These are phyloP conservation scores for Steccherinum ochraceum DNA, from an alignment of 768 basidiomycete genomes.

Conservation along the genomic window DNA sequence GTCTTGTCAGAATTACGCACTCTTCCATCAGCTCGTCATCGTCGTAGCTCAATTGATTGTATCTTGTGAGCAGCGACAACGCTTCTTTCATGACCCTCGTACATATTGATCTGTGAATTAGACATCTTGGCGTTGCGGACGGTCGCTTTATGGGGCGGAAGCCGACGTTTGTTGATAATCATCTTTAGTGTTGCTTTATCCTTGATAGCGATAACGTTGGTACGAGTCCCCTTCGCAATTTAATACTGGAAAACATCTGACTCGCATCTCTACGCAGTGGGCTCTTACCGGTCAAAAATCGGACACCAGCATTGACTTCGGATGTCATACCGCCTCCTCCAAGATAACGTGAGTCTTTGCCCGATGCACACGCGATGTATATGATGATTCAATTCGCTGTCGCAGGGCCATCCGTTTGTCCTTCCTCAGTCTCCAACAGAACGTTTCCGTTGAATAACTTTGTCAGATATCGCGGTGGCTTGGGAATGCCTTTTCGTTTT, in stretches of 20 bases:
- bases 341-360: background rate
- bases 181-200: background rate
- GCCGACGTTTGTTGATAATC: conserved; percentile 27
- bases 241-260: background rate
- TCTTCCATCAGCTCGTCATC: conserved; percentile 36
- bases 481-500: conserved; percentile 49
- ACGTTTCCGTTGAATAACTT: background rate
- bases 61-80: conserved; percentile 30
- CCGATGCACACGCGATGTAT: background rate
- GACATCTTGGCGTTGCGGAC: conserved; percentile 39
- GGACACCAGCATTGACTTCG: background rate
- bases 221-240: background rate
- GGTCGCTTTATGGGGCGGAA: conserved; percentile 42
- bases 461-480: conserved; percentile 24
- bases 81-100: background rate
- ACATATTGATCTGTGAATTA: conserved; percentile 23
- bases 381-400: background rate
- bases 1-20: conserved; percentile 32
- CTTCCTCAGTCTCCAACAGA: too few relatives aligned
- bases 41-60: conserved; percentile 40
- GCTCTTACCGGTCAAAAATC: background rate
- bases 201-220: background rate
- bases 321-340: background rate
- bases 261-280: background rate
- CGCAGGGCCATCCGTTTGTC: background rate